Conservation (phyloP, 352 stramenopile species). For the Phytopythium cucurbitacearum region DNA sequence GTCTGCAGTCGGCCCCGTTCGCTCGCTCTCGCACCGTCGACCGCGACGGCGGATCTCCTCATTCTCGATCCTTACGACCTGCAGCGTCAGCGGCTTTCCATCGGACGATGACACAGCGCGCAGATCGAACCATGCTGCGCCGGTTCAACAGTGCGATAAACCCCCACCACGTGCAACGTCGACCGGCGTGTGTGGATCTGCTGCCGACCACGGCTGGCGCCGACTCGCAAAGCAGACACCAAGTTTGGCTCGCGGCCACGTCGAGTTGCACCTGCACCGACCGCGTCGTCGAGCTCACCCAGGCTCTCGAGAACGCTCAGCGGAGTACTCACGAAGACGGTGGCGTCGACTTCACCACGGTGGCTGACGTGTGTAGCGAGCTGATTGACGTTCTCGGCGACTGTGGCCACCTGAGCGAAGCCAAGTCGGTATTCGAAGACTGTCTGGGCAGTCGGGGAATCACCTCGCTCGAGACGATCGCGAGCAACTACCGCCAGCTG, state of each 20-base stretch:
- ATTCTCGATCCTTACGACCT: neutral
- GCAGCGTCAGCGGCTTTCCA: conserved; percentile 19
- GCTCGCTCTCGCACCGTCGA: conserved; percentile 39
- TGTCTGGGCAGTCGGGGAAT: conserved; percentile 26
- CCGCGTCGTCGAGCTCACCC: conserved; percentile 15
- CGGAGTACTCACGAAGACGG: neutral
- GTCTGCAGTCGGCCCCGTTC: conserved; percentile 14
- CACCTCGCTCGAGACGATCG: conserved; percentile 24
- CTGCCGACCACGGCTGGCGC: too few species aligned
- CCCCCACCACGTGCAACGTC: neutral
- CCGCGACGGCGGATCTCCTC: conserved; percentile 7
- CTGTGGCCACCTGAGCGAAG: conserved; percentile 35
- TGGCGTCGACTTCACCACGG: neutral
- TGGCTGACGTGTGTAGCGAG: conserved; percentile 24
- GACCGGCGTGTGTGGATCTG: too few species aligned
- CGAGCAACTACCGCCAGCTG: neutral
- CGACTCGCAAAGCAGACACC: conserved; percentile 6
- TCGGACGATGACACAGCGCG: conserved; percentile 34
- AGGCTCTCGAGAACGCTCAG: conserved; percentile 15
- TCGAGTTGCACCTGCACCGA: conserved; percentile 22
- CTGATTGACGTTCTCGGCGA: conserved; percentile 31
- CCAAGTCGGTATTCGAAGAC: conserved; percentile 47
- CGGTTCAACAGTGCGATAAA: neutral
- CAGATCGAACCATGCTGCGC: neutral
- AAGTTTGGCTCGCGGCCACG: conserved; percentile 38